phyloP scores from a whole-genome alignment of 2,329 filamentous ascomycete genomes.

The Corinectria fuckeliana region DNA sequence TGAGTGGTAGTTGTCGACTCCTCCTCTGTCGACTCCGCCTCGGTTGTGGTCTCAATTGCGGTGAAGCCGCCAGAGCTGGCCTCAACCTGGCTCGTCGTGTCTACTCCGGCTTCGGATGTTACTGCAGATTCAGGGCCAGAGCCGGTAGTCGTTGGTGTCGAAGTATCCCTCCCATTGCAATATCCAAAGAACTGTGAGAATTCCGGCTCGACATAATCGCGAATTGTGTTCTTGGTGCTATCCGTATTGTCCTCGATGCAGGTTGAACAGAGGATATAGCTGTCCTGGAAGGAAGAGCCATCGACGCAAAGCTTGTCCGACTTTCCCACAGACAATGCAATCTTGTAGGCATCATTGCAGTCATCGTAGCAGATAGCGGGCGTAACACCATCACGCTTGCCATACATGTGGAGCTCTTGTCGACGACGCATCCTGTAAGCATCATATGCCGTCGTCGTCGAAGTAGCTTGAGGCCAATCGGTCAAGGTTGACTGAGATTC shows the following conservation, averaged over 20 bases:
- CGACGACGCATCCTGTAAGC: slow-evolving; percentile 19
- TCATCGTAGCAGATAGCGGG: slow-evolving; percentile 58
- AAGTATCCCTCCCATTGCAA: slow-evolving; percentile 46
- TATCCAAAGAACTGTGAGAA: slow-evolving; percentile 55
- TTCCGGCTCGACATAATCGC: slow-evolving; percentile 44
- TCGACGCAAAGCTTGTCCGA: slow-evolving; percentile 50
- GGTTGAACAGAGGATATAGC: slow-evolving; percentile 46
- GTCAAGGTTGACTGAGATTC: slow-evolving; percentile 57
- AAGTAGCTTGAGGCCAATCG: slow-evolving; percentile 35
- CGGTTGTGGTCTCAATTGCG: neutral
- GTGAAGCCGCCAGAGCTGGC: slow-evolving; percentile 22
- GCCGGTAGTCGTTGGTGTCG: slow-evolving; percentile 19
- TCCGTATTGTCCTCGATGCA: slow-evolving; percentile 48
- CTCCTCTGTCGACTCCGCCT: neutral
- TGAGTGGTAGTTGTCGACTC: neutral
- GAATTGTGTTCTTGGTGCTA: slow-evolving; percentile 36
- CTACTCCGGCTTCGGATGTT: slow-evolving; percentile 27
- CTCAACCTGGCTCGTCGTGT: slow-evolving; percentile 36
- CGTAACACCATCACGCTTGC: slow-evolving; percentile 50
- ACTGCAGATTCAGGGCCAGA: slow-evolving; percentile 34
- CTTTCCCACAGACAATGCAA: slow-evolving; percentile 58
- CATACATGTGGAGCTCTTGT: slow-evolving; percentile 35
- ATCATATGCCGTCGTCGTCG: slow-evolving; percentile 21
- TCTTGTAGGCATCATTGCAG: slow-evolving; percentile 59
- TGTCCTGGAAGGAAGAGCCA: slow-evolving; percentile 49